Evolutionary conservation across 176 grass and related monocot species (phyloP).

Genomic region (Miscanthus lutarioriparius): DNA sequence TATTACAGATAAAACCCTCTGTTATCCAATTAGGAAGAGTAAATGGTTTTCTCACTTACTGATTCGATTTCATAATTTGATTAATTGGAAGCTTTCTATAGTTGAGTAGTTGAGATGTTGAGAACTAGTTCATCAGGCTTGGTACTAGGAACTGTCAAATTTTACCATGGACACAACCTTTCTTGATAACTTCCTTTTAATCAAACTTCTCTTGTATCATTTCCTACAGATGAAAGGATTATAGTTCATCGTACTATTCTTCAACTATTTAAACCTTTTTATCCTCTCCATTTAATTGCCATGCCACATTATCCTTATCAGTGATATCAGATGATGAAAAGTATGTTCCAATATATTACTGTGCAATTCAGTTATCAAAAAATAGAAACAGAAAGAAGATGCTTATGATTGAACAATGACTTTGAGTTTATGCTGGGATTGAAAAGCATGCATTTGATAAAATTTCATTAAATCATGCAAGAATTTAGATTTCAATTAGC

Average conservation of each 20-base stretch:
- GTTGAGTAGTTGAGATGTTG: background rate
- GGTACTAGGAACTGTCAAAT: background rate
- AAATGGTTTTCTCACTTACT: background rate
- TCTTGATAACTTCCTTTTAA: background rate
- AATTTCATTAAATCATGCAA: too few species aligned
- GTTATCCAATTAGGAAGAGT: background rate
- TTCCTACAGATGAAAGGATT: background rate
- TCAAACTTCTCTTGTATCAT: background rate
- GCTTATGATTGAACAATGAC: background rate
- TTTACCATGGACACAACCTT: background rate
- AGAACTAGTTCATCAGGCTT: background rate
- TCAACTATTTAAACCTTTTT: background rate
- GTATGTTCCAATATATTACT: background rate
- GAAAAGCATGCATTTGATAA: background rate
- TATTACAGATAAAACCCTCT: background rate
- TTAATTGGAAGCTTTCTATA: background rate
- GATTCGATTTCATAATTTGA: background rate
- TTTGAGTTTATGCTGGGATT: background rate
- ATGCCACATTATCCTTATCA: background rate
- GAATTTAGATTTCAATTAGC: too few species aligned
- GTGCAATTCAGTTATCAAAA: background rate
- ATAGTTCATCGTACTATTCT: background rate
- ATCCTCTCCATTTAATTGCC: background rate
- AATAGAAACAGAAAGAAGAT: background rate
- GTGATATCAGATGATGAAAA: background rate